These are phyloP conservation scores for Saxophila tyrrhenica DNA, from an alignment of 495 filamentous ascomycete species.

Conservation along the genomic window DNA sequence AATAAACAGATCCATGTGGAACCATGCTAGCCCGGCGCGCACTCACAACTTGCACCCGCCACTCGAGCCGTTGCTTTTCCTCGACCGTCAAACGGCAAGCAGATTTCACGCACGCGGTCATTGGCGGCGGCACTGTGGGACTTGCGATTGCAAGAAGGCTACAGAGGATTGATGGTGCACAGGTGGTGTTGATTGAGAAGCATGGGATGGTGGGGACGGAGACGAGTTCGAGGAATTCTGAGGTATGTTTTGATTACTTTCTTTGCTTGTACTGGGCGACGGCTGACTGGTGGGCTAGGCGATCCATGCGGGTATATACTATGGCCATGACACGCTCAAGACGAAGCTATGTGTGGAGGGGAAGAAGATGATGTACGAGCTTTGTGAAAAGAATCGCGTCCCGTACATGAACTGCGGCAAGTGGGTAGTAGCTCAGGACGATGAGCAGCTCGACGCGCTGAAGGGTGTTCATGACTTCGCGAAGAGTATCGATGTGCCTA, in stretches of 20 bases:
- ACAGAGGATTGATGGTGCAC: conserved; percentile 48
- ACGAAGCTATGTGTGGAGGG: conserved; percentile 72
- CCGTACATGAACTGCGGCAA: conserved; percentile 70
- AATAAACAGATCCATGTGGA: too few species aligned
- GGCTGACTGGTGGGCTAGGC: conserved; percentile 55
- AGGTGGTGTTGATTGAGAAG: conserved; percentile 72
- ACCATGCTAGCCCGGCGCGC: background rate
- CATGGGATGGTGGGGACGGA: conserved; percentile 73
- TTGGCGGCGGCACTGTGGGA: conserved; percentile 85
- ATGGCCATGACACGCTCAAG: conserved; percentile 65
- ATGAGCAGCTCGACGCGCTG: conserved; percentile 53
- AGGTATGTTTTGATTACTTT: conserved; percentile 39
- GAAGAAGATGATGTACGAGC: conserved; percentile 61
- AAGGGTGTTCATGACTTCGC: conserved; percentile 57
- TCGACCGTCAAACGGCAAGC: conserved; percentile 28
- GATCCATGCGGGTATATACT: conserved; percentile 93
- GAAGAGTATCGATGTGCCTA: conserved; percentile 55
- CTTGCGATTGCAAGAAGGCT: conserved; percentile 75
- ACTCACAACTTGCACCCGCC: background rate
- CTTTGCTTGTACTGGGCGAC: background rate
- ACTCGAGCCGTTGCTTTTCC: conserved; percentile 19
- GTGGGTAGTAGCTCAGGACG: conserved; percentile 86
- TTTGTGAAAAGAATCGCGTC: conserved; percentile 56
- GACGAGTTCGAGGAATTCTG: conserved; percentile 86
- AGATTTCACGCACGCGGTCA: conserved; percentile 80